Evolutionary conservation across 1,284 basidiomycete genomes (phyloP).

Genomic region (Puccinia polysora): DNA sequence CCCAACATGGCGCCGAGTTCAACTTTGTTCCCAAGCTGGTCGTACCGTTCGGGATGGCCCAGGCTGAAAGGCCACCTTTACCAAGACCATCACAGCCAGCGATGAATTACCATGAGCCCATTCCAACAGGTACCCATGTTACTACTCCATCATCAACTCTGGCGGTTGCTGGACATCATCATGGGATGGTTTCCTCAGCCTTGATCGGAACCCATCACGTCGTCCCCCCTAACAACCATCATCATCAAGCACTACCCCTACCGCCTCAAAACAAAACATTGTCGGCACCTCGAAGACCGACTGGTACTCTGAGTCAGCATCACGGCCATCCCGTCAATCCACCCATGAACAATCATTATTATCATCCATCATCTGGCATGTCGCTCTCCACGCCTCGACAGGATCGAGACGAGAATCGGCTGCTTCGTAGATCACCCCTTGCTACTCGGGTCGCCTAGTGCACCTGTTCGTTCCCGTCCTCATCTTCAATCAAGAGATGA

Average conservation of each 20-base stretch:
- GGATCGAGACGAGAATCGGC: neutral
- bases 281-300: neutral
- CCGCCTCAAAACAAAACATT: neutral
- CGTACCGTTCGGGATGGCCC: neutral
- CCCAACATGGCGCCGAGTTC: constrained; percentile 16
- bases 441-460: constrained; percentile 30
- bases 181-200: neutral
- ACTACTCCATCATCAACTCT: neutral
- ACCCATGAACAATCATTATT: too few species aligned
- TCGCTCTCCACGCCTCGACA: neutral
- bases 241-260: neutral
- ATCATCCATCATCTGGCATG: too few species aligned
- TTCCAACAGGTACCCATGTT: neutral
- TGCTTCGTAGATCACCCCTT: constrained; percentile 1
- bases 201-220: neutral
- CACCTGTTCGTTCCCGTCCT: too few species aligned
- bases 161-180: neutral
- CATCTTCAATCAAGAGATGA: too few species aligned
- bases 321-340: neutral
- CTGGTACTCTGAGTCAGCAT: neutral
- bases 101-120: neutral
- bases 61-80: neutral
- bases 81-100: neutral
- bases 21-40: constrained; percentile 20
- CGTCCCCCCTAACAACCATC: neutral